Evolutionary conservation across 352 stramenopile genomes (phyloP).

Genomic region (Pythium oligandrum): DNA sequence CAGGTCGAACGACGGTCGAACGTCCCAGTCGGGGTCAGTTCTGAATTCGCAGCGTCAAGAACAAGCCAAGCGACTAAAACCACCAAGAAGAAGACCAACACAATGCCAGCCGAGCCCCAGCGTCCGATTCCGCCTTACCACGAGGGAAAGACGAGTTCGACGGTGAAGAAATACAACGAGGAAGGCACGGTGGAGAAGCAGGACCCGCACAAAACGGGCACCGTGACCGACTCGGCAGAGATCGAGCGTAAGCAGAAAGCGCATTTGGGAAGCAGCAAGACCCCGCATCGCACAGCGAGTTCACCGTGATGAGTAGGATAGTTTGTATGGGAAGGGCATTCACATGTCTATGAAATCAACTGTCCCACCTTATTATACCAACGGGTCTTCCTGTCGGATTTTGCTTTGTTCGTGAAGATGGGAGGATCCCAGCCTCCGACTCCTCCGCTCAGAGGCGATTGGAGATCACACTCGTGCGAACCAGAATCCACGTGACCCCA

Average conservation of each 20-base stretch:
- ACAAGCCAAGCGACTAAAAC: too few relatives aligned
- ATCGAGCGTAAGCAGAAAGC: conserved; percentile 15
- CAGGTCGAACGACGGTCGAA: not conserved
- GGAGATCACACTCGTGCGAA: conserved; percentile 3
- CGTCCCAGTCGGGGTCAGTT: too few relatives aligned
- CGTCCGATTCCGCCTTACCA: not conserved
- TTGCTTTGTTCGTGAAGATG: not conserved
- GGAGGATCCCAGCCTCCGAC: conserved; percentile 4
- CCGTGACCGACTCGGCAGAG: conserved; percentile 9
- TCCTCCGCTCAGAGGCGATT: not conserved
- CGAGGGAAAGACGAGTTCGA: not conserved
- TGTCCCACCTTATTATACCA: too few relatives aligned
- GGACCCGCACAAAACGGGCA: conserved; percentile 3
- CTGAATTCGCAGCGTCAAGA: too few relatives aligned
- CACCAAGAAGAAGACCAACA: too few relatives aligned
- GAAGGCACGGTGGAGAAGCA: conserved; percentile 7
- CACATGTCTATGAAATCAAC: too few relatives aligned
- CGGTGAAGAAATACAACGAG: conserved; percentile 9
- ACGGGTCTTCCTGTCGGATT: too few relatives aligned
- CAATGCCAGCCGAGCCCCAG: too few relatives aligned
- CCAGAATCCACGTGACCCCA: conserved; percentile 3
- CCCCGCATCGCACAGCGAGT: conserved; percentile 7
- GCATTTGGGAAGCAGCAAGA: conserved; percentile 9
- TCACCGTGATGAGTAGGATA: conserved; percentile 1
- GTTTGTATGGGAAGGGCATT: too few relatives aligned